Evolutionary conservation across 2,329 filamentous ascomycete species (phyloP), one percentile per base, ranked within the genome.

Genomic region (Sporothrix brasiliensis): DNA sequence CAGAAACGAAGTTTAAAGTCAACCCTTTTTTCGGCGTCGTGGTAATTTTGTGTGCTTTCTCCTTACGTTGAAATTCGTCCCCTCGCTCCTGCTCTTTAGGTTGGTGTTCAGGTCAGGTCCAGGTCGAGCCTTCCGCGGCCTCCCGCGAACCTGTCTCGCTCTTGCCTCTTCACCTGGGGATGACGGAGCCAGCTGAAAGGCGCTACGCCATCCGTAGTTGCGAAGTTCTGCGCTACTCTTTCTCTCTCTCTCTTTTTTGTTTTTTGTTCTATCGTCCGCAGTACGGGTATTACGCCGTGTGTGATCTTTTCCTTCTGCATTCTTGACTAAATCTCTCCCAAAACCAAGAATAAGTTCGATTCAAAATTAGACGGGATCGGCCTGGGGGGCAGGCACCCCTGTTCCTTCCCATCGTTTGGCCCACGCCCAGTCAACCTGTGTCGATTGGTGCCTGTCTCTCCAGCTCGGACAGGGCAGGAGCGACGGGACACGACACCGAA

Each of bases 291-390:
- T 34, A 9, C 34, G 34, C 34, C 5, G 34, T 34, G 34, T 9
- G 0, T 34, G 30, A 49, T 14, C 39, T 30, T 61, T 41, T 13
- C 13, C 30, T 54, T 68, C 60, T 24, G 47, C 68, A 44, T 58
- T 68, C 41, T 50, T 13, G 47, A 50, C 41, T n/a, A 11, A 47
- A 19, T 41, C 30, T 34, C 27, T 21, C 54, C 19, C 10, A 19
- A 47, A 61, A 47, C 39, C 58, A 19, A 67, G 65, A 47, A 21
- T 16, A 68, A 34, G 54, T 52, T 27, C 47, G 47, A 61, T 56
- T 39, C 16, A 71, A 34, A 71, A 71, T 71, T 69, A 69, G 70
- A 71, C 56, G 70, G 60, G 70, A 71, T 69, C 70, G 70, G 21
- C 65, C 56, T 70, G 69, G 54, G 63, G 63, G 63, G 21, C 44